Conservation (phyloP, 345 rosid genomes). For the Kandelia obovata region DNA sequence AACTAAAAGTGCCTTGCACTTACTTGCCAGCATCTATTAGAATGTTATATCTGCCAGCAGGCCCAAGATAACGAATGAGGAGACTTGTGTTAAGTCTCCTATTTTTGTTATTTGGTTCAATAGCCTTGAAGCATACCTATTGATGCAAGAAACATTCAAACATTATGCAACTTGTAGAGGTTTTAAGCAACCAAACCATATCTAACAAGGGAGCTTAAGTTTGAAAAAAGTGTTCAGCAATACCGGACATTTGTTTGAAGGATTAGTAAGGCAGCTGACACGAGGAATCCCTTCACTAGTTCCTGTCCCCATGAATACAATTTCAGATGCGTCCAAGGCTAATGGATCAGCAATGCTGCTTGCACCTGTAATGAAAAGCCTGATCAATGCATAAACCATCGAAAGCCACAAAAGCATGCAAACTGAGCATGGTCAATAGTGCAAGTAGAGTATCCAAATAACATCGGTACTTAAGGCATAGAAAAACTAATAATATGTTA, state of each 20-base stretch:
- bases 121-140: constrained; percentile 81
- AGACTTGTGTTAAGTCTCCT: constrained; percentile 76
- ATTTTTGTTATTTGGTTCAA: constrained; percentile 67
- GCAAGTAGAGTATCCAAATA: not conserved
- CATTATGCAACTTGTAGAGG: constrained; percentile 3
- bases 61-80: constrained; percentile 56
- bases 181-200: constrained; percentile 9
- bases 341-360: constrained; percentile 25
- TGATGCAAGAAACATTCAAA: constrained; percentile 14
- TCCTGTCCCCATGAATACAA: constrained; percentile 82
- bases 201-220: not conserved
- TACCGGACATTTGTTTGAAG: constrained; percentile 77
- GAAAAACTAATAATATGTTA: not conserved
- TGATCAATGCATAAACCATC: constrained; percentile 10
- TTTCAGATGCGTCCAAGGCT: constrained; percentile 50
- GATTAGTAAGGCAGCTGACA: constrained; percentile 84
- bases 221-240: constrained; percentile 5
- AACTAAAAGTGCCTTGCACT: constrained; percentile 33
- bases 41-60: constrained; percentile 50
- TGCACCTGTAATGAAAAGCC: constrained; percentile 38
- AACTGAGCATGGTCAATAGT: constrained; percentile 1
- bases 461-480: constrained; percentile 1
- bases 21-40: constrained; percentile 91
- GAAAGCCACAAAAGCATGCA: not conserved
- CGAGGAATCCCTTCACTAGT: constrained; percentile 98